phyloP scores from a whole-genome alignment of 108 stramenopile genomes.

The Cyclostephanos tholiformis region DNA sequence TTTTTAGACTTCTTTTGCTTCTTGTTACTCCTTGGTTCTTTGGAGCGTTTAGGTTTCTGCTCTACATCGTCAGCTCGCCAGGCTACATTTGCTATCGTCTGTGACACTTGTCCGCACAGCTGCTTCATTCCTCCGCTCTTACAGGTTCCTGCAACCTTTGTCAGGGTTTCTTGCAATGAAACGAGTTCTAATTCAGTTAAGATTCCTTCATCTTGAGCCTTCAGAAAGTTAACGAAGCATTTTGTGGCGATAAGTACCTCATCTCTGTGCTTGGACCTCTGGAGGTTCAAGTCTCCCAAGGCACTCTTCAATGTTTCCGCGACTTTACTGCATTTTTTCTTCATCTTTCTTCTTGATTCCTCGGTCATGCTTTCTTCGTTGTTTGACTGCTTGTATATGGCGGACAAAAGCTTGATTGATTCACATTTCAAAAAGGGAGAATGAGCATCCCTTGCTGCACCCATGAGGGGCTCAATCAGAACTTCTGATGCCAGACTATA shows the following conservation, averaged over 20 bases:
- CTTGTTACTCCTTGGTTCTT: slow-evolving; percentile 18
- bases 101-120: slow-evolving; percentile 27
- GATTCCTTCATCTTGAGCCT: slow-evolving; percentile 15
- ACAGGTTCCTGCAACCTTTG: slow-evolving; percentile 4
- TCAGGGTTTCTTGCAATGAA: slow-evolving; percentile 21
- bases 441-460: slow-evolving; percentile 54
- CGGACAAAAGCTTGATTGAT: slow-evolving; percentile 58
- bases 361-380: slow-evolving; percentile 19
- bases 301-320: slow-evolving; percentile 15
- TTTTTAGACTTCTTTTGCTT: slow-evolving; percentile 25
- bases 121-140: slow-evolving; percentile 39
- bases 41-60: slow-evolving; percentile 12
- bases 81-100: slow-evolving; percentile 18
- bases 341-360: slow-evolving; percentile 18
- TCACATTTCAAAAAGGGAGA: slow-evolving; percentile 72
- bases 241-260: slow-evolving; percentile 36
- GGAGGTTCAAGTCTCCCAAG: slow-evolving; percentile 23
- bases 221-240: slow-evolving; percentile 24
- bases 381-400: slow-evolving; percentile 28
- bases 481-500: slow-evolving; percentile 39
- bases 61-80: slow-evolving; percentile 12
- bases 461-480: slow-evolving; percentile 45
- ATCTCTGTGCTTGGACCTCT: slow-evolving; percentile 42
- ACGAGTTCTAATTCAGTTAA: slow-evolving; percentile 12
- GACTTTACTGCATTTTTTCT: slow-evolving; percentile 20